These are phyloP conservation scores for Tanozyma kutaoensis DNA, from an alignment of 805 yeast species.

Conservation along the genomic window DNA sequence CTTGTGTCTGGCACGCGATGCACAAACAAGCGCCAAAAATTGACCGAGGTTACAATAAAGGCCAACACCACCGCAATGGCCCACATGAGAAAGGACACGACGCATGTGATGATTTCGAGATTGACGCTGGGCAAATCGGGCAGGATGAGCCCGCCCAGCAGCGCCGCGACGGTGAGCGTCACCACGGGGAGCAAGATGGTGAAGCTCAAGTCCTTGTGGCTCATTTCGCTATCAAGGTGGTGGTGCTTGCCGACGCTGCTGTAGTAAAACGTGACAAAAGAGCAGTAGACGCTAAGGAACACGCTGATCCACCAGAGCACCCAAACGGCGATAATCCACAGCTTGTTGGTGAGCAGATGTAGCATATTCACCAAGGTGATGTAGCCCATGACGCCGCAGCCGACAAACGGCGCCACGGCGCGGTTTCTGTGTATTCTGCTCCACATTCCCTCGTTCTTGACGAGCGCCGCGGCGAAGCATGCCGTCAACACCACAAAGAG, in stretches of 20 bases:
- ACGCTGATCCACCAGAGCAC: constrained; percentile 68
- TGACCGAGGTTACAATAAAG: constrained; percentile 38
- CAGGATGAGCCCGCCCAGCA: constrained; percentile 51
- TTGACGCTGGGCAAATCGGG: constrained; percentile 25
- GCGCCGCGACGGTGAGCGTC: constrained; percentile 61
- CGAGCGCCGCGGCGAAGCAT: constrained; percentile 27
- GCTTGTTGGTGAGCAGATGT: constrained; percentile 27
- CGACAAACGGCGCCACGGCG: constrained; percentile 48
- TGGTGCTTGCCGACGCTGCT: constrained; percentile 26
- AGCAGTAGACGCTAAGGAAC: constrained; percentile 37
- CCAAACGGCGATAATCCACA: constrained; percentile 36
- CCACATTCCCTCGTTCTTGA: constrained; percentile 17
- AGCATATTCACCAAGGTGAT: constrained; percentile 52
- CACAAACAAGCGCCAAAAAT: constrained; percentile 45
- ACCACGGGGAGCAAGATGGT: constrained; percentile 65
- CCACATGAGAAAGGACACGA: constrained; percentile 50
- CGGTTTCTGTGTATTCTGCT: constrained; percentile 20
- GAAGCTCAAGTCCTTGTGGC: constrained; percentile 31
- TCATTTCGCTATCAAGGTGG: constrained; percentile 9
- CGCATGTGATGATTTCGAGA: constrained; percentile 37
- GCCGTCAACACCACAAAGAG: constrained; percentile 30
- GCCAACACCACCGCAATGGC: constrained; percentile 55
- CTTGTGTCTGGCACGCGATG: constrained; percentile 45
- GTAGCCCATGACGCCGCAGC: constrained; percentile 73
- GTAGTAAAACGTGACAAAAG: constrained; percentile 46